Base-by-base conservation (phyloP, 129 eudicot species). In the Saussurea involucrata region DNA sequence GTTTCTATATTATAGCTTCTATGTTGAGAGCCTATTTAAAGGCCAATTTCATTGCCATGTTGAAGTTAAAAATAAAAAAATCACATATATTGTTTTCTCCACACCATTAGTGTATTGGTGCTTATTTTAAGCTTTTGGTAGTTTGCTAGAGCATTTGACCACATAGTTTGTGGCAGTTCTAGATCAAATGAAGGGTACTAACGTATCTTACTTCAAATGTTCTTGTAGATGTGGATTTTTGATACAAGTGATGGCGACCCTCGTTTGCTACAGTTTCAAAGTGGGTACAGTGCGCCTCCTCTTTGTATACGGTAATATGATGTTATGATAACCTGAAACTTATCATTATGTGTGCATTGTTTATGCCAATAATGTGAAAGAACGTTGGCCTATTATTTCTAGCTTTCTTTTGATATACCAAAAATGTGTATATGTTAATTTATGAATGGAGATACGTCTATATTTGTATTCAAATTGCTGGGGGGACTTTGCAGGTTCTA, bases 271-370 rank as follows among this genome's bases (percentile, higher is more conserved):
- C 95, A 92, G 18, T 95, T 92, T 82, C 88, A 95, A 85, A 92
- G 92, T 76, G 99, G 99, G 61, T 97, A 95, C 65, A 95, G 99
- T 81, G 99, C 97, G 20, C 99, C 97, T 82, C 96, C 96, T 75
- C 87, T 75, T 72, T 95, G 99, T 77, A 95, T 95, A 78, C 87
- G 88, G 95, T 89, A 70, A 33, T 28, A 13, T 10, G 20, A 29
- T 57, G 34, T 27, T 68, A 58, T 70, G 9, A 11, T 65, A 57
- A 55, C 76, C 63, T 57, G 22, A 64, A 12, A 17, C 74, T 27
- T 24, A 33, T 25, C 31, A 66, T n/a, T 31, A 32, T 63, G 4
- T 55, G 18, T 66, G 25, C 12, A 25, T 24, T 72, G 6, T 42
- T 21, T 15, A 20, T 6, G 5, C 17, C 24, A 61, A 32, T 49